Evolutionary conservation across 768 basidiomycete species (phyloP).

Genomic region (Amanita subjunquillea): DNA sequence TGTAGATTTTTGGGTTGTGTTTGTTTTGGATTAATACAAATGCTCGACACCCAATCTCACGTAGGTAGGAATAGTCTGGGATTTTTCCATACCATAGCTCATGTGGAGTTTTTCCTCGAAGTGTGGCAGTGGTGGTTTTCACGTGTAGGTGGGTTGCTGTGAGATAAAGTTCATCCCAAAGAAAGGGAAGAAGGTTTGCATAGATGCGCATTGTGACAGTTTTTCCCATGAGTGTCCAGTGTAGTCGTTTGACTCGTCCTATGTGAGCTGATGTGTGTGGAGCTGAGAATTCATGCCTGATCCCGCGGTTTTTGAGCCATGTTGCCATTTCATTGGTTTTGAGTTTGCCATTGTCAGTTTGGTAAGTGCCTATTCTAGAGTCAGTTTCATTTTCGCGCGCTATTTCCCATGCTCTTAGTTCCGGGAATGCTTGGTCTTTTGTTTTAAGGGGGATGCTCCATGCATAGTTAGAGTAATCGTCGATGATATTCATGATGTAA

Average conservation of each 20-base stretch:
- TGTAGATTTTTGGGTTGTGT: slow-evolving; percentile 16
- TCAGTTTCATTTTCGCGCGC: slow-evolving; percentile 14
- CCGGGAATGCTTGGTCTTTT: slow-evolving; percentile 6
- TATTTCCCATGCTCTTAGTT: slow-evolving; percentile 18
- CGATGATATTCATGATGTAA: too few relatives aligned
- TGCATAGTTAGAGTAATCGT: too few relatives aligned
- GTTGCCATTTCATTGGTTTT: too few relatives aligned
- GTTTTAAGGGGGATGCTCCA: not conserved
- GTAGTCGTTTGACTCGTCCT: not conserved
- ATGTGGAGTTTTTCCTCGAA: slow-evolving; percentile 10
- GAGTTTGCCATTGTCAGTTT: slow-evolving; percentile 15
- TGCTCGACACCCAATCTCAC: slow-evolving; percentile 18
- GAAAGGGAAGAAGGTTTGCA: not conserved
- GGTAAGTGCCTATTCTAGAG: slow-evolving; percentile 6
- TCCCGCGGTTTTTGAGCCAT: not conserved
- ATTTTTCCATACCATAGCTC: slow-evolving; percentile 9
- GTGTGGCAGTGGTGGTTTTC: not conserved
- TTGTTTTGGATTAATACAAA: slow-evolving; percentile 15
- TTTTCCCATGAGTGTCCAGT: not conserved
- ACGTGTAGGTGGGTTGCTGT: not conserved
- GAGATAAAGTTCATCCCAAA: not conserved
- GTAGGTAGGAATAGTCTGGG: slow-evolving; percentile 17
- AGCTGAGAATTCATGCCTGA: not conserved
- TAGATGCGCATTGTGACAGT: not conserved
- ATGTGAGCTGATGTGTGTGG: not conserved